Base-by-base conservation (phyloP, 2,329 filamentous ascomycete genomes). In the Chrysosporium queenslandicum region DNA sequence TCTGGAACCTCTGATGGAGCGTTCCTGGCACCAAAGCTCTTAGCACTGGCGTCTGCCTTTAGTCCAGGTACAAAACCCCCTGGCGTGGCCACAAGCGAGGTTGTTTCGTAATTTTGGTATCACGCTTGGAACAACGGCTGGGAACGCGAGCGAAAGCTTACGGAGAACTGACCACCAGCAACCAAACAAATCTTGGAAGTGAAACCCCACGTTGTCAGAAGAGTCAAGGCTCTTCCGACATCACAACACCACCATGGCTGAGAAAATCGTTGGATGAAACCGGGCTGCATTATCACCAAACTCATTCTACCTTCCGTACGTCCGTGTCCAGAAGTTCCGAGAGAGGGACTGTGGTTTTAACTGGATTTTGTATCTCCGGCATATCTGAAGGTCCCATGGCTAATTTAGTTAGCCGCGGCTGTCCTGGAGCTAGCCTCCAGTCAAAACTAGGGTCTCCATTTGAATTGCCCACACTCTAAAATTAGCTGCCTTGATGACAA, bases 81-180 rank as follows among this genome's bases (percentile, higher is more conserved):
- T 11, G 12, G 16, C 34, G n/a, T 20, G 23, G 20, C 40, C 39
- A 45, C 27, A 52, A 47, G 50, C 50, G 41, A 46, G 50, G 50
- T 40, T 52, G 50, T 52, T 47, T 40, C 30, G 50, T 52, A 52
- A 46, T 52, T 46, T 37, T 52, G 42, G 49, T 51, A 51, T 37
- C 40, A 43, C 49, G 49, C 49, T 51, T 51, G 49, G 40, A 43
- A 43, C 18, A 20, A 9, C 20, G 3, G 16, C 20, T 18, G 9
- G 39, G 8, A 14, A 2, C 20, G 14, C 20, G 12, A 41, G 18
- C 20, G 5, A 5, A 41, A 25, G 16, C 16, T 29, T 9, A 9
- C 5, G 9, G 27, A 29, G 27, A 29, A 29, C 12, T 39, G 6
- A 12, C 32, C 32, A n/a, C 5, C 32, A 11, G 7, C 14, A 12